Conservation (phyloP, 352 stramenopile genomes). For the Peronospora belbahrii region DNA sequence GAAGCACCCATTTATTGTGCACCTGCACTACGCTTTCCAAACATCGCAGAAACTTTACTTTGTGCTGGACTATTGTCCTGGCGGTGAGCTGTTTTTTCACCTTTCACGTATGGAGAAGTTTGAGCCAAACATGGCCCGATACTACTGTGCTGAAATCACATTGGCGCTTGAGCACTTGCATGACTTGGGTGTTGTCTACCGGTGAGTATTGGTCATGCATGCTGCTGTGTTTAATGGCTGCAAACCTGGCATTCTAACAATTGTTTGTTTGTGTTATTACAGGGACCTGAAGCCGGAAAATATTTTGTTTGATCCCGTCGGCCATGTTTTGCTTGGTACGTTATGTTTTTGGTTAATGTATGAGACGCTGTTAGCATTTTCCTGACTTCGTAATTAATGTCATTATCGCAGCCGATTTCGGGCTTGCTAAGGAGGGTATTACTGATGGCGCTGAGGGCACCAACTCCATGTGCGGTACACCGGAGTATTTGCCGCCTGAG, state of each 20-base stretch:
- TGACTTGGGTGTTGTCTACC: constrained; percentile 83
- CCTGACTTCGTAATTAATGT: background rate
- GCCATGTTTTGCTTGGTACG: constrained; percentile 63
- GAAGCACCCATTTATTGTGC: constrained; percentile 88
- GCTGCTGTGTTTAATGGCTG: background rate
- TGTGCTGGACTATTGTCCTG: constrained; percentile 88
- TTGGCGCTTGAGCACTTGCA: constrained; percentile 86
- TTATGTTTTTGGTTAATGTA: background rate
- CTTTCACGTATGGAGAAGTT: constrained; percentile 87
- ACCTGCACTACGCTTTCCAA: constrained; percentile 88
- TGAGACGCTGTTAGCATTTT: no score
- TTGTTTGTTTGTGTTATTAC: constrained; percentile 4
- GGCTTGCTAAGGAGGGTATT: constrained; percentile 83
- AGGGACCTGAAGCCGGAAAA: constrained; percentile 84
- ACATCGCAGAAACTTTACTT: constrained; percentile 89
- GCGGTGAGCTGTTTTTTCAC: constrained; percentile 88
- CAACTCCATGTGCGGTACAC: constrained; percentile 87
- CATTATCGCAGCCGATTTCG: constrained; percentile 61
- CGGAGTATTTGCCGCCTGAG: constrained; percentile 90
- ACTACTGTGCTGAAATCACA: constrained; percentile 89
- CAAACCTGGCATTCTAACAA: background rate
- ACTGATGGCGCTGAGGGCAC: constrained; percentile 75
- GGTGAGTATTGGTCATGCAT: constrained; percentile 23
- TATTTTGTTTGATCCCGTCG: constrained; percentile 72
- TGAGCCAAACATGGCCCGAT: constrained; percentile 76